Conservation (phyloP, 306 rosid species). For the Astragalus glycyphyllos region DNA sequence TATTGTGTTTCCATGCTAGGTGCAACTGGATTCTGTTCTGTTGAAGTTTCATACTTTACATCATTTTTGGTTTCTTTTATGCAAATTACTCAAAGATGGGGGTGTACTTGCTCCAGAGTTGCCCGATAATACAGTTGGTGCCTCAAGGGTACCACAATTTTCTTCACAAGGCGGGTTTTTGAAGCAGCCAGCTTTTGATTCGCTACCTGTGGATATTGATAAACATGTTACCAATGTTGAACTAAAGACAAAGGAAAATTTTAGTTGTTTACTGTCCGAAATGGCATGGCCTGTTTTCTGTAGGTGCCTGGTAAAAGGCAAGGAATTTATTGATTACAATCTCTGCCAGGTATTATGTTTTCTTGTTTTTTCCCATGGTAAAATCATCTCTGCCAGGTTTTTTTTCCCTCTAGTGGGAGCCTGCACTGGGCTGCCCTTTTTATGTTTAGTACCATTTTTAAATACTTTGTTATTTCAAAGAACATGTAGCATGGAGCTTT, state of each 20-base stretch:
- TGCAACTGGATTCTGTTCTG: constrained; percentile 71
- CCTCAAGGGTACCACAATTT: constrained; percentile 46
- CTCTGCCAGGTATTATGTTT: constrained; percentile 73
- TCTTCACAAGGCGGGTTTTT: constrained; percentile 91
- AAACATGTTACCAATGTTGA: constrained; percentile 48
- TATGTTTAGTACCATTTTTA: constrained; percentile 8
- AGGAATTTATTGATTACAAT: constrained; percentile 68
- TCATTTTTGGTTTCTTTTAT: constrained; percentile 90
- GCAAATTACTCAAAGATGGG: constrained; percentile 74
- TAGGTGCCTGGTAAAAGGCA: constrained; percentile 81
- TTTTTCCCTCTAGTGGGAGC: too few species aligned
- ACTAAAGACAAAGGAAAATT: constrained; percentile 52
- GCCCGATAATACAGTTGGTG: constrained; percentile 46
- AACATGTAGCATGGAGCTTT: background rate
- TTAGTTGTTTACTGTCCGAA: constrained; percentile 64
- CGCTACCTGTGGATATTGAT: constrained; percentile 47
- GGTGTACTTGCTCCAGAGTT: constrained; percentile 48
- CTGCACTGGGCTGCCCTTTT: background rate
- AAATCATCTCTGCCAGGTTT: background rate
- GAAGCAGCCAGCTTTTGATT: constrained; percentile 71
- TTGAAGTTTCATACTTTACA: constrained; percentile 76
- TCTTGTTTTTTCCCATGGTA: constrained; percentile 14
- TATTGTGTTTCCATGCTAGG: constrained; percentile 59
- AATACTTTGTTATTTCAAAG: constrained; percentile 1
- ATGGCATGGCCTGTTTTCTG: constrained; percentile 80